Conservation (phyloP, 2,329 filamentous ascomycete genomes). For the Tolypocladium inflatum region DNA sequence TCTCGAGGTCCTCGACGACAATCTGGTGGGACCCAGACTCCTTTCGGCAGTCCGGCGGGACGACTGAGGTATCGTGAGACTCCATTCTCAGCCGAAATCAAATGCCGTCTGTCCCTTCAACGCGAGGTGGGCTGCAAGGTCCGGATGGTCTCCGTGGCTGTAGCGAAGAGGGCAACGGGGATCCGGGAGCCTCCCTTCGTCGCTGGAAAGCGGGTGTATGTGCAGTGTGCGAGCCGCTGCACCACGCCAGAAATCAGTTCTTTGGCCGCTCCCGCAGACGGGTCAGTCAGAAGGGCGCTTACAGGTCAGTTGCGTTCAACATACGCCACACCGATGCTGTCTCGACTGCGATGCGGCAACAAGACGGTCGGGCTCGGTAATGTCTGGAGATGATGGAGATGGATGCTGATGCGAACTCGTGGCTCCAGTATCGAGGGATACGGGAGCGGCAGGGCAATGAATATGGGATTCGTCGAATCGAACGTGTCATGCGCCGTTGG, state of each 20-base stretch:
- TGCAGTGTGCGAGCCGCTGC: not conserved
- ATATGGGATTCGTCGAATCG: not conserved
- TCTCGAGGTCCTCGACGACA: conserved; percentile 2
- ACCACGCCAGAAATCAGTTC: not conserved
- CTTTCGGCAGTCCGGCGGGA: conserved; percentile 10
- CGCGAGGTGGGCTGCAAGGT: not conserved
- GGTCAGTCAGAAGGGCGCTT: not conserved
- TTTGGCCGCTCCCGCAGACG: not conserved
- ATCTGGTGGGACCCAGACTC: not conserved
- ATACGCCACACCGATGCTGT: not conserved
- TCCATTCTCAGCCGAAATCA: conserved; percentile 7
- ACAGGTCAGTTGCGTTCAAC: not conserved
- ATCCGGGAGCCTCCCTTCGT: not conserved
- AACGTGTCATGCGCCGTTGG: not conserved
- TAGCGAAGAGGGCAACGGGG: not conserved
- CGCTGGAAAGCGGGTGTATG: not conserved
- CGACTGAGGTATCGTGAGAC: conserved; percentile 6
- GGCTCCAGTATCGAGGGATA: not conserved
- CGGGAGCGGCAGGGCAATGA: not conserved
- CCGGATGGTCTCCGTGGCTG: not conserved
- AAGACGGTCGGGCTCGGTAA: not conserved
- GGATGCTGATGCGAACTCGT: not conserved
- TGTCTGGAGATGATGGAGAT: not conserved
- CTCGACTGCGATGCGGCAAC: not conserved
- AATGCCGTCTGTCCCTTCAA: not conserved